Base-by-base conservation (phyloP, 2,329 filamentous ascomycete species). In the Fusarium sp. region DNA sequence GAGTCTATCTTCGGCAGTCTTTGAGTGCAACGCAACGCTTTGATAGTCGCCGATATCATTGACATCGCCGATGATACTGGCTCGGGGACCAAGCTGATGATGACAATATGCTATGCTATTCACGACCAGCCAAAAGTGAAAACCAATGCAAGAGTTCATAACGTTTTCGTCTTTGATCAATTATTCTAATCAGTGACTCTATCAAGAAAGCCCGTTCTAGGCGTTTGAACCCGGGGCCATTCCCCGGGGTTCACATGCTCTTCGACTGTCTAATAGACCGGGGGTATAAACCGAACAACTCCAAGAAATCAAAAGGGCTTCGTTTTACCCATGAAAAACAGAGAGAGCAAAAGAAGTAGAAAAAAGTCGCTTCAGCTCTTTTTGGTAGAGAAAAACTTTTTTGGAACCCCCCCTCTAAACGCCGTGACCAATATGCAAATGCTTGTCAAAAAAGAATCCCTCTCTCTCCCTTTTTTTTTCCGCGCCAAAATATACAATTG, bases 231-330 rank as follows among this genome's bases (percentile, higher is more conserved):
- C 70, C 62, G 72, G 73, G 71, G 67, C 67, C 42, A 51, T 36
- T 67, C 67, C 70, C 75, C 76, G 66, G 42, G 62, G 46, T 61
- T 61, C 76, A 69, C 57, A 49, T 70, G 66, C 75, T 75, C 66
- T 76, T 76, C 66, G 62, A 77, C 69, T 78, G 74, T 78, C 77
- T 78, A 78, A 75, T 77, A 78, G 76, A 77, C 76, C 76, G 75
- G 76, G 75, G 77, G 77, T 78, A 78, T 78, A 78, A 74, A 75
- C 75, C 73, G 66, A 77, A 72, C 44, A 77, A 78, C 76, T 77
- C 76, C 76, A 44, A 67, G 63, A 62, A 63, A 70, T 68, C 44
- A 60, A 70, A 60, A 70, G 24, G 53, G 49, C 17, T 44, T 16
- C 55, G 42, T 51, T 17, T 10, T 40, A 58, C 56, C 62, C 20